A percentile compares a stretch with the other conserved stretches of the same genome.
These are phyloP conservation scores for Carex pumila DNA, from an alignment of 176 grass and related monocot species.

Conservation along the genomic window DNA sequence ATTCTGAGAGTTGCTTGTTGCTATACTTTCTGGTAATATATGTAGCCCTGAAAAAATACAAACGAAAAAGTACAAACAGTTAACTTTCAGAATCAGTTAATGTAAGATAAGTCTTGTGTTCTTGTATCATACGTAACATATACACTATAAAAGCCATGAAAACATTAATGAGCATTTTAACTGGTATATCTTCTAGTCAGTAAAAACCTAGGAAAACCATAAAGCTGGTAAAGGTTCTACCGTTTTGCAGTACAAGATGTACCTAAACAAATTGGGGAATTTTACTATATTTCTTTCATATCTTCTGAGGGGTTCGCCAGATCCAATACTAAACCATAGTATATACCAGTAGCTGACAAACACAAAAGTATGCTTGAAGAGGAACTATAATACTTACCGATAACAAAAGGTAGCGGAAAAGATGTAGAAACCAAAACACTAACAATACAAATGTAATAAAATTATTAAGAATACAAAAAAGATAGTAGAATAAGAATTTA, in stretches of 20 bases:
- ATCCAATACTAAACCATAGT: too few species aligned
- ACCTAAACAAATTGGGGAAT: too few species aligned
- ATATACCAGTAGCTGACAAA: neutral
- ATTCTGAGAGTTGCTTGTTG: conserved; percentile 57
- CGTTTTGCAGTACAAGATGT: too few species aligned
- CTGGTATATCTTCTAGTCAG: neutral
- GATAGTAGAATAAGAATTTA: neutral
- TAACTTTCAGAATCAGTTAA: conserved; percentile 6
- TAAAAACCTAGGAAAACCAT: too few species aligned
- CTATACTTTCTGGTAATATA: conserved; percentile 72
- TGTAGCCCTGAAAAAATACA: conserved; percentile 40
- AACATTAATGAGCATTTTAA: neutral
- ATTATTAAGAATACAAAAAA: conserved; percentile 6
- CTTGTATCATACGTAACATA: neutral
- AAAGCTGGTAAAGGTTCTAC: too few species aligned
- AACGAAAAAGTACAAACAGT: conserved; percentile 15
- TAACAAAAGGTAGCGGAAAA: neutral
- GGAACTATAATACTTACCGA: neutral
- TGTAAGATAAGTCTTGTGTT: neutral
- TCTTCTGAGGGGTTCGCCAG: too few species aligned
- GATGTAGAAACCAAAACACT: neutral
- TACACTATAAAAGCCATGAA: neutral
- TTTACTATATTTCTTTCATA: too few species aligned
- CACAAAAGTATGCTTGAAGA: neutral
- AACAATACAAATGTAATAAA: neutral